phyloP scores from a whole-genome alignment of 2,329 filamentous ascomycete genomes.

The Pseudocercospora musae region DNA sequence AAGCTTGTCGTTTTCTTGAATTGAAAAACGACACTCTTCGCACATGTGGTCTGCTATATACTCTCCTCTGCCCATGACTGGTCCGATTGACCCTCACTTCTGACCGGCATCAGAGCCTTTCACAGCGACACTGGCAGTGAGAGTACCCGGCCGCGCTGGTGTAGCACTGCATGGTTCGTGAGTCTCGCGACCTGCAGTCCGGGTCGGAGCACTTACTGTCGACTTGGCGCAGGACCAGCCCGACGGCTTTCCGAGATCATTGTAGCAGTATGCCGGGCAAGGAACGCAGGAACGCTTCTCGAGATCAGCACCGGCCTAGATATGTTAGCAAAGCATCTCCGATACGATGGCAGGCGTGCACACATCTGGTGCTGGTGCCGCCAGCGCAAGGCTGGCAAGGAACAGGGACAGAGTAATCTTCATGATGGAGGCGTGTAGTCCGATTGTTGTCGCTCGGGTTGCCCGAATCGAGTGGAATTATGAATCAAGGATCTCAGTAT shows the following conservation, averaged over 20 bases:
- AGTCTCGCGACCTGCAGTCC: not conserved
- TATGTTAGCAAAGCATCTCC: not conserved
- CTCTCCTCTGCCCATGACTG: not conserved
- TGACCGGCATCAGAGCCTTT: not conserved
- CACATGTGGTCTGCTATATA: not conserved
- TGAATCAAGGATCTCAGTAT: not conserved
- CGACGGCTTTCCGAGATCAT: constrained; percentile 1
- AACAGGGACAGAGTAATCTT: not conserved
- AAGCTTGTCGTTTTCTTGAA: not conserved
- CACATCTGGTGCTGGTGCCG: not conserved
- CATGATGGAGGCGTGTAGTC: not conserved
- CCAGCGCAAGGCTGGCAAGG: not conserved
- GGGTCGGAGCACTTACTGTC: not conserved
- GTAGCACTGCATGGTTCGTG: not conserved
- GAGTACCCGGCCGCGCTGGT: constrained; percentile 7
- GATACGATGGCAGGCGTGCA: not conserved
- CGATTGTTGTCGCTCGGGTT: not conserved
- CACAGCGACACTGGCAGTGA: constrained; percentile 2
- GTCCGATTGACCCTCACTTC: not conserved
- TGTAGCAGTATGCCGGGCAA: constrained; percentile 9
- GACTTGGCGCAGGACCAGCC: constrained; percentile 5
- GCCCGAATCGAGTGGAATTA: not conserved
- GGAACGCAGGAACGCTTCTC: constrained; percentile 10
- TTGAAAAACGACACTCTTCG: not conserved
- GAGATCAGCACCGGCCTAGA: not conserved